A percentile compares a stretch with the other conserved stretches of the same genome.
phyloP scores from a whole-genome alignment of 164 flowering plant species.

The Liriodendron chinense region DNA sequence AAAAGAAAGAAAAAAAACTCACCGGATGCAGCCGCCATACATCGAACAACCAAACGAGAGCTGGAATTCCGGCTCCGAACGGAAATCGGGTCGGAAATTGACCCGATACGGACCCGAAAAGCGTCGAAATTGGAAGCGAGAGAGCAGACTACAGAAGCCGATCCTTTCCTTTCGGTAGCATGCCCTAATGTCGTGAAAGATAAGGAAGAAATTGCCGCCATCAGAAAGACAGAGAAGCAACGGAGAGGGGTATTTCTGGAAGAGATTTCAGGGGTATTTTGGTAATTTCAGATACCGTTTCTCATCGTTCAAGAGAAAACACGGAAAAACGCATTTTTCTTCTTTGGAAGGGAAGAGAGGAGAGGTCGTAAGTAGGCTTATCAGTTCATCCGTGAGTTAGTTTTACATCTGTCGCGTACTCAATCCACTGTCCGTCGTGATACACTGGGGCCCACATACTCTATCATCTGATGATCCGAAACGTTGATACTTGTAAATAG shows the following conservation, averaged over 20 bases:
- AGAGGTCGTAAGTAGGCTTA: background rate
- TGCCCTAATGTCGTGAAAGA: conserved; percentile 27
- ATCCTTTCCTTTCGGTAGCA: conserved; percentile 18
- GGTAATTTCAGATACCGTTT: background rate
- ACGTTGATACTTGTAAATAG: background rate
- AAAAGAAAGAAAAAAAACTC: background rate
- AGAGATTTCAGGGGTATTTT: background rate
- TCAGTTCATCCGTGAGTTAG: background rate
- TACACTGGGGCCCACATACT: background rate
- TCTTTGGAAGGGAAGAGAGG: background rate
- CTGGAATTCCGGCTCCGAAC: conserved; percentile 16
- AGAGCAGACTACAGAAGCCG: conserved; percentile 5
- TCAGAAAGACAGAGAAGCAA: background rate
- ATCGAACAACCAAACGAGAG: conserved; percentile 29
- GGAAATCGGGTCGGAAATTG: conserved; percentile 11
- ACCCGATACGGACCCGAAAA: conserved; percentile 12
- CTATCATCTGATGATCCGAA: background rate
- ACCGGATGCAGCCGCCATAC: conserved; percentile 35
- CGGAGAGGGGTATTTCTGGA: background rate
- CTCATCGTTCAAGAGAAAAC: conserved; percentile 1
- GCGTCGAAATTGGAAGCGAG: conserved; percentile 14
- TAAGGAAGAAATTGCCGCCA: conserved; percentile 38
- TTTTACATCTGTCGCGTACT: background rate
- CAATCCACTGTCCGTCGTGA: background rate
- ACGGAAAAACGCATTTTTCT: background rate